Evolutionary conservation across 129 eudicot genomes (phyloP), one percentile per base, ranked within the genome.

Genomic region (Lonicera japonica): DNA sequence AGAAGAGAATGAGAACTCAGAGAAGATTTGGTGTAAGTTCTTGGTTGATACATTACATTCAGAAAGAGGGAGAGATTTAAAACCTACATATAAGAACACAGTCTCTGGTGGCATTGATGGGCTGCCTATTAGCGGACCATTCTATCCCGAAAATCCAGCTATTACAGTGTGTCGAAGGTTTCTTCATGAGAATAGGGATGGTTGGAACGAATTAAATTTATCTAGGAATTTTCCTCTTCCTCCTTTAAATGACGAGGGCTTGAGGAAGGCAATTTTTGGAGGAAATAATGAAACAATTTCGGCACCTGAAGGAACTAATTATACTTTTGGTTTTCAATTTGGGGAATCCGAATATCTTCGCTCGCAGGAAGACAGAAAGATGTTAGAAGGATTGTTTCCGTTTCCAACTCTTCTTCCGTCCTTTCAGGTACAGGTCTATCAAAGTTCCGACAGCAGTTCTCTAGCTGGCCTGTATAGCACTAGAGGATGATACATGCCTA

Each of bases 371-470:
- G 96, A 77, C 60, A 63, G 75, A 34, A 81, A 80, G 47, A 55
- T 72, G 70, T 79, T 88, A 36, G 96, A 94, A 77, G 72, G 50
- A 16, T 51, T 94, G 68, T 84, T 94, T 74, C 99, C 92, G 1
- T 85, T 78, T 74, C 95, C 99, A 29, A 88, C 96, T 7, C 67
- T 94, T 68, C 92, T 94, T 64, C 96, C 96, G 14, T 75, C 80
- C 55, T 88, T 83, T 70, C 74, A 85, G 96, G 96, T 92, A 65
- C 56, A 46, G 3, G 19, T 61, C 14, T 61, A 13, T 24, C 7
- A 34, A 24, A 18, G 36, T 75, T 19, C 21, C 21, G 14, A 38
- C 8, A 45, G 40, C 51, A 39, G 34, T 53, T 57, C 54, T 64
- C 23, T 21, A 23, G 24, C 19, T 66, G 22, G 24, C 21, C 9